Conservation (phyloP, 176 grass and related monocot genomes). For the Juncus inflexus region DNA sequence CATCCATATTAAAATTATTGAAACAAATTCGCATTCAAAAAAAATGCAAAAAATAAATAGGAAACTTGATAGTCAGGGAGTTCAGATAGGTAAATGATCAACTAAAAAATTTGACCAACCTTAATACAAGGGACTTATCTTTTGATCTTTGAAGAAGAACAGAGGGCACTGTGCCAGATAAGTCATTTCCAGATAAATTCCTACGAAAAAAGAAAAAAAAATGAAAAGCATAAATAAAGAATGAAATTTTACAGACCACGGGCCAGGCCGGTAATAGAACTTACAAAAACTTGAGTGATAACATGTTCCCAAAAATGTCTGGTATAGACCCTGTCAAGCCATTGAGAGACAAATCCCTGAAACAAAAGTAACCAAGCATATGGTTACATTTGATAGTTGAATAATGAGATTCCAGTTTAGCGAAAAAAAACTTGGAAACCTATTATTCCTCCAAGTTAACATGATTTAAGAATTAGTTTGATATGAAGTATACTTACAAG, state of each 20-base stretch:
- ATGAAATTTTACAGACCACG: too few species aligned
- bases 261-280: too few species aligned
- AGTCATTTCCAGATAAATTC: constrained; percentile 8
- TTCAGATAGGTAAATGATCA: too few species aligned
- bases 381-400: background rate
- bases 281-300: constrained; percentile 19
- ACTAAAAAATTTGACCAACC: background rate
- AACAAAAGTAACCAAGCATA: background rate
- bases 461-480: background rate
- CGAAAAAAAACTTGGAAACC: background rate
- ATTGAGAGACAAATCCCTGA: constrained; percentile 21
- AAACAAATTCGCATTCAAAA: background rate
- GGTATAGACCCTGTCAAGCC: constrained; percentile 17
- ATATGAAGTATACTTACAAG: constrained; percentile 17
- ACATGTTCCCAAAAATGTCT: constrained; percentile 10
- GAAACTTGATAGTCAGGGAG: background rate
- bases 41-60: background rate
- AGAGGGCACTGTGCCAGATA: constrained; percentile 12
- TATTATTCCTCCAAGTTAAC: background rate
- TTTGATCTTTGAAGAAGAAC: constrained; percentile 5
- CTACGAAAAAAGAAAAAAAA: constrained; percentile 1
- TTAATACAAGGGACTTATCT: constrained; percentile 10
- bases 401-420: background rate
- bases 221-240: too few species aligned
- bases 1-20: too few species aligned